Percentiles rank a stretch among this genome's conserved stretches.
Conservation (phyloP, 108 stramenopile species). For the Skeletonema tropicum region DNA sequence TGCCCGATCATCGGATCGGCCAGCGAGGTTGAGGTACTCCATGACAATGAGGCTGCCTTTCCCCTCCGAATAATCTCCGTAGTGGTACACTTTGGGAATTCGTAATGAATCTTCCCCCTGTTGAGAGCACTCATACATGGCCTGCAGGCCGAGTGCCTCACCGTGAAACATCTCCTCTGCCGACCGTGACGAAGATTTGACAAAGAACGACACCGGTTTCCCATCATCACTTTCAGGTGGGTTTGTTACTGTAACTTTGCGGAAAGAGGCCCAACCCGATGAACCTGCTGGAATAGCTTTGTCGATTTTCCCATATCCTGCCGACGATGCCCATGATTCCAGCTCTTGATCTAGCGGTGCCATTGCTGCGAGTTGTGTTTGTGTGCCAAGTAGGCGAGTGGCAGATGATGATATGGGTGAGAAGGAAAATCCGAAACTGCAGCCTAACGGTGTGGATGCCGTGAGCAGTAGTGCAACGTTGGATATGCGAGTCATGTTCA, state of each 20-base stretch:
- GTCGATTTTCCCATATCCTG: conserved; percentile 39
- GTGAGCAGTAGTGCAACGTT: background rate
- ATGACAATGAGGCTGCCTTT: conserved; percentile 56
- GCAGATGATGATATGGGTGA: background rate
- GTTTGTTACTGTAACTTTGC: conserved; percentile 47
- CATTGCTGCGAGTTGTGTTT: conserved; percentile 10
- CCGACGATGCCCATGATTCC: conserved; percentile 33
- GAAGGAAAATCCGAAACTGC: background rate
- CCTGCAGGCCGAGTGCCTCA: conserved; percentile 56
- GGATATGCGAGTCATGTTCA: background rate
- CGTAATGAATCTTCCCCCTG: conserved; percentile 25
- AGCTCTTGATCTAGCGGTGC: conserved; percentile 45
- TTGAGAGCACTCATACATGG: conserved; percentile 52
- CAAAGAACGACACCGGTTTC: conserved; percentile 49
- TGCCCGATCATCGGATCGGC: conserved; percentile 41
- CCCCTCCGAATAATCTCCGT: conserved; percentile 36
- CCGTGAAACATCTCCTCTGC: conserved; percentile 55
- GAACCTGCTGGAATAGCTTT: conserved; percentile 43
- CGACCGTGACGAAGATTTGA: conserved; percentile 46
- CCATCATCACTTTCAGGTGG: conserved; percentile 21
- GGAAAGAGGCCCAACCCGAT: conserved; percentile 60
- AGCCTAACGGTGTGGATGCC: background rate
- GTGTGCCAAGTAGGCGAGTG: background rate
- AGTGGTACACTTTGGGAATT: conserved; percentile 57
- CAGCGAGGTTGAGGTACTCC: conserved; percentile 56